Evolutionary conservation across 768 basidiomycete species (phyloP).

Genomic region (Suillus decipiens): DNA sequence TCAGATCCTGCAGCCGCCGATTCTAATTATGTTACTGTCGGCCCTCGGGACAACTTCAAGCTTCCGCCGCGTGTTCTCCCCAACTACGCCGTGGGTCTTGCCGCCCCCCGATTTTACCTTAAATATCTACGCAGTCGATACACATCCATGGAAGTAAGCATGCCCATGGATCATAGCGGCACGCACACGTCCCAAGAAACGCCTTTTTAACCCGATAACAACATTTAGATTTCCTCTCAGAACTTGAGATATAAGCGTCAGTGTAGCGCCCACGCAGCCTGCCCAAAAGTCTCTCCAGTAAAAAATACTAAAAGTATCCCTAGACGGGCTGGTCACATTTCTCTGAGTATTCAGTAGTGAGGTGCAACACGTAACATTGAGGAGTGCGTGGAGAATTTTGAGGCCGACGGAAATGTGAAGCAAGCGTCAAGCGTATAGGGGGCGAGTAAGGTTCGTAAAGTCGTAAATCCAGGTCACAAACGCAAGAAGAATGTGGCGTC

Average conservation of each 20-base stretch:
- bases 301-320: neutral
- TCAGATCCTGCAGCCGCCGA: too few species aligned
- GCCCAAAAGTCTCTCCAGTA: neutral
- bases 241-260: too few species aligned
- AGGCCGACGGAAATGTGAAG: neutral
- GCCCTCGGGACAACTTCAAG: too few species aligned
- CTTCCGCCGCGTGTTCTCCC: neutral
- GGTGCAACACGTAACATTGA: neutral
- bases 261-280: neutral
- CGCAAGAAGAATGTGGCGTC: constrained; percentile 1
- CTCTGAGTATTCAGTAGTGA: neutral
- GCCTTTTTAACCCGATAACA: neutral
- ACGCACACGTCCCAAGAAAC: neutral
- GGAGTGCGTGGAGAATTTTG: neutral
- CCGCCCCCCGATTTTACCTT: neutral
- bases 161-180: neutral
- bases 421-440: neutral
- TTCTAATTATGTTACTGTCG: too few species aligned
- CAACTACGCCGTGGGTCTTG: neutral
- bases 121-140: neutral
- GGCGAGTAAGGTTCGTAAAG: constrained; percentile 2
- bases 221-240: neutral
- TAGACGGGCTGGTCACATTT: too few species aligned
- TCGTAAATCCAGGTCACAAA: constrained; percentile 8
- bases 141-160: neutral